Evolutionary conservation across 306 rosid species (phyloP).

Genomic region (Casuarina equisetifolia): DNA sequence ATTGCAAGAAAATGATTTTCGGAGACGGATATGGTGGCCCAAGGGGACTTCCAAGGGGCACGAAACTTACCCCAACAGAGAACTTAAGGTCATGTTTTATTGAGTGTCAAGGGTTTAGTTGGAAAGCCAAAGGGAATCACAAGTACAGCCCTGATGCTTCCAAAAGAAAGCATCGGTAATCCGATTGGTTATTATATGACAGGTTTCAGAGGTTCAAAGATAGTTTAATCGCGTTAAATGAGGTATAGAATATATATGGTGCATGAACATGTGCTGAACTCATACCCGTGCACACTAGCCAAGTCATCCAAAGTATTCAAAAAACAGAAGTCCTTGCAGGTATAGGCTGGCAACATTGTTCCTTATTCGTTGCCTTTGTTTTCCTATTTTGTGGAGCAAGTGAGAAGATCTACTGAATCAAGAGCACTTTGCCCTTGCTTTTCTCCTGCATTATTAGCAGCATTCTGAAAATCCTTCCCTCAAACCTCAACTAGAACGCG

Average conservation of each 20-base stretch:
- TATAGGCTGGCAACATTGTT: neutral
- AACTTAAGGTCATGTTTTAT: neutral
- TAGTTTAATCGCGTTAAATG: neutral
- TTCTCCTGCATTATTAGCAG: neutral
- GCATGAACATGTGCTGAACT: neutral
- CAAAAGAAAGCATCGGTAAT: neutral
- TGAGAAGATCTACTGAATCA: too few relatives aligned
- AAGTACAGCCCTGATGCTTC: neutral
- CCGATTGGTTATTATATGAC: neutral
- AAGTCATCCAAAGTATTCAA: neutral
- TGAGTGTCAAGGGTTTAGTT: neutral
- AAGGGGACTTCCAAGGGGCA: slow-evolving; percentile 10
- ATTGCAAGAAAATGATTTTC: neutral
- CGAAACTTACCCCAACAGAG: slow-evolving; percentile 16
- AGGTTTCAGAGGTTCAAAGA: neutral
- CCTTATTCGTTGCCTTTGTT: too few relatives aligned
- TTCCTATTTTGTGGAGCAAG: too few relatives aligned
- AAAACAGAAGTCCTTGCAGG: neutral
- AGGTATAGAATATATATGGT: neutral
- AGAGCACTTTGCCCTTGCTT: neutral
- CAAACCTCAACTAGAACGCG: too few relatives aligned
- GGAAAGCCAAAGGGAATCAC: neutral
- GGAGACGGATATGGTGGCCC: slow-evolving; percentile 8
- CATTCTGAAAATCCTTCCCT: too few relatives aligned
- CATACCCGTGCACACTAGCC: neutral